Percentiles rank a stretch among this genome's conserved stretches.
Evolutionary conservation across 2,329 filamentous ascomycete species (phyloP).

Genomic region (Thelonectria olida): DNA sequence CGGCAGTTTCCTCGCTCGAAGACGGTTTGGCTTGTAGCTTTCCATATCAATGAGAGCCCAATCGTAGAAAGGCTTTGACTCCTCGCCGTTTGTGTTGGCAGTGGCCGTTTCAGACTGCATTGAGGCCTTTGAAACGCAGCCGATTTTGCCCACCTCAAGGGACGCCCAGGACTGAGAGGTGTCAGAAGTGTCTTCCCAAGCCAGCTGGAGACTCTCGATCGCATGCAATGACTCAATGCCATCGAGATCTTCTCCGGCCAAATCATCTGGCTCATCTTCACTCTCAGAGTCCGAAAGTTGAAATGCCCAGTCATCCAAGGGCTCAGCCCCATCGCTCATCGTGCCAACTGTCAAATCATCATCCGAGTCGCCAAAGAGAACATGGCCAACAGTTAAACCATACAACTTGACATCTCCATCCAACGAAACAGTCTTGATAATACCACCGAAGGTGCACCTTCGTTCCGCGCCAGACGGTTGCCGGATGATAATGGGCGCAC

Average conservation of each 20-base stretch:
- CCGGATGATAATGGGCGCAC: not conserved
- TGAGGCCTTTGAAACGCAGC: not conserved
- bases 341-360: not conserved
- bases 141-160: not conserved
- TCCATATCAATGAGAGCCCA: not conserved
- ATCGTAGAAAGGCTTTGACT: not conserved
- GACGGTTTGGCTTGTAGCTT: not conserved
- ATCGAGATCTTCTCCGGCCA: not conserved
- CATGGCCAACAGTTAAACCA: not conserved
- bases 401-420: not conserved
- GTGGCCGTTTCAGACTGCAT: not conserved
- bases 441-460: not conserved
- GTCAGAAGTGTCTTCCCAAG: not conserved
- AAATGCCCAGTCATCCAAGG: not conserved
- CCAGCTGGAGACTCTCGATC: not conserved
- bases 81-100: not conserved
- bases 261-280: not conserved
- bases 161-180: not conserved
- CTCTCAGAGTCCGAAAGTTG: not conserved
- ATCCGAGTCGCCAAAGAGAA: not conserved
- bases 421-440: not conserved
- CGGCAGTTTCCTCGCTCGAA: not conserved
- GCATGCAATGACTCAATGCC: not conserved
- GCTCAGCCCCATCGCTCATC: not conserved
- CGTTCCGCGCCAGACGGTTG: not conserved